phyloP scores from a whole-genome alignment of 805 yeast species.

The Kodamaea sagamina region DNA sequence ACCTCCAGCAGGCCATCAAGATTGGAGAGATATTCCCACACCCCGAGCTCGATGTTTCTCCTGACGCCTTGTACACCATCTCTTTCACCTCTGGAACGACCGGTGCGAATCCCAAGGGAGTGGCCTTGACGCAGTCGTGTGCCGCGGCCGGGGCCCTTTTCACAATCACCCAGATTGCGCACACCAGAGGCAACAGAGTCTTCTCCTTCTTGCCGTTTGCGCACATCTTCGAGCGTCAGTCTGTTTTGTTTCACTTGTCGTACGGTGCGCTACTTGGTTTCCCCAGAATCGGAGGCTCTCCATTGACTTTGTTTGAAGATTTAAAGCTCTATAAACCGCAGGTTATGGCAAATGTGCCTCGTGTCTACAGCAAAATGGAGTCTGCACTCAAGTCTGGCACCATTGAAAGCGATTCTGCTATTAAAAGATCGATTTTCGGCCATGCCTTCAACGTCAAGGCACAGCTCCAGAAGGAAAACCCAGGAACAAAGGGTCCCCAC shows the following conservation, averaged over 20 bases:
- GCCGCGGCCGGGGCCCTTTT: conserved; percentile 23
- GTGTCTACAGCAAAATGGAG: conserved; percentile 30
- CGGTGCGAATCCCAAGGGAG: conserved; percentile 30
- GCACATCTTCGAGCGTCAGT: conserved; percentile 38
- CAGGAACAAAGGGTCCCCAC: conserved; percentile 23
- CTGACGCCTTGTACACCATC: conserved; percentile 25
- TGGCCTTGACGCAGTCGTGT: conserved; percentile 22
- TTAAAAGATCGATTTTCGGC: conserved; percentile 21
- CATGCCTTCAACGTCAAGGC: conserved; percentile 22
- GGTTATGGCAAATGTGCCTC: conserved; percentile 28
- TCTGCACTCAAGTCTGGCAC: conserved; percentile 28
- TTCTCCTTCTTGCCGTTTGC: conserved; percentile 38
- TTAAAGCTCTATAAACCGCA: conserved; percentile 26
- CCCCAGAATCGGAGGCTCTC: conserved; percentile 26
- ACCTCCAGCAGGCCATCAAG: conserved; percentile 23
- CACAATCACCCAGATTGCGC: conserved; percentile 16
- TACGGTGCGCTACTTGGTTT: conserved; percentile 30
- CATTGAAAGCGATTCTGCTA: conserved; percentile 19
- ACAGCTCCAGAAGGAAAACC: conserved; percentile 17
- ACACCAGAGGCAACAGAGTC: conserved; percentile 9
- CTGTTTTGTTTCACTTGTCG: conserved; percentile 22
- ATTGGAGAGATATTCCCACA: conserved; percentile 26
- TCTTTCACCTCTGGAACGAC: conserved; percentile 33
- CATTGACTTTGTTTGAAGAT: conserved; percentile 27
- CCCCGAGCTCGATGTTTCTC: conserved; percentile 18